Base-by-base conservation (phyloP, 2,329 filamentous ascomycete genomes). In the Pseudocercospora musae region DNA sequence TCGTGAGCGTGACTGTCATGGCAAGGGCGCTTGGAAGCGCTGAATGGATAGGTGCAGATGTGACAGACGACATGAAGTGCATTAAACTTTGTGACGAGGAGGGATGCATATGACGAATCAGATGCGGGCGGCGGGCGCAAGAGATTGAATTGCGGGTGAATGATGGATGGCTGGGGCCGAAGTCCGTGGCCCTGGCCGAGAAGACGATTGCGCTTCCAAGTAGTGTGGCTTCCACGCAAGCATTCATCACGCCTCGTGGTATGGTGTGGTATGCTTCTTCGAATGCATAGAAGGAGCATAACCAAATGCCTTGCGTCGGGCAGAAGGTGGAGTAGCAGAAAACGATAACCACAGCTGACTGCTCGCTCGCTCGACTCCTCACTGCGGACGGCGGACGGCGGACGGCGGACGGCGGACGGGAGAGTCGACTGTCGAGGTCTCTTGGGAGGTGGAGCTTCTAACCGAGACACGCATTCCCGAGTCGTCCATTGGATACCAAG, bases 401-500 rank as follows among this genome's bases (percentile, higher is more conserved):
- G n/a, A n/a, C n/a, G n/a, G n/a, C n/a, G n/a, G n/a, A n/a, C n/a
- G n/a, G n/a, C 48, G 29, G 48, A 42, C 48, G 21, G 49, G 33
- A 54, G 44, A 46, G 18, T 59, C 52, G 48, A 44, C 44, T 33
- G 42, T n/a, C n/a, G n/a, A n/a, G n/a, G n/a, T n/a, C 11, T 53
- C 27, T 44, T 37, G 27, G 49, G n/a, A 18, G 58, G 48, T 37
- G 52, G 48, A 42, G 11, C 44, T 27, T 56, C 52, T 44, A 56
- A 44, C 52, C 58, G 50, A 55, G 52, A 37, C 52, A 55, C 29
- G 20, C 50, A 44, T 25, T 53, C 44, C 42, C 31, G 44, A 29
- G 18, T 42, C 48, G 40, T 58, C 61, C 53, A 68, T 64, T 67
- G 66, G 66, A 64, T 68, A 68, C 66, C 66, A 57, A 49, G 23